Base-by-base conservation (phyloP, 768 basidiomycete species). In the Tephrocybe sp. region DNA sequence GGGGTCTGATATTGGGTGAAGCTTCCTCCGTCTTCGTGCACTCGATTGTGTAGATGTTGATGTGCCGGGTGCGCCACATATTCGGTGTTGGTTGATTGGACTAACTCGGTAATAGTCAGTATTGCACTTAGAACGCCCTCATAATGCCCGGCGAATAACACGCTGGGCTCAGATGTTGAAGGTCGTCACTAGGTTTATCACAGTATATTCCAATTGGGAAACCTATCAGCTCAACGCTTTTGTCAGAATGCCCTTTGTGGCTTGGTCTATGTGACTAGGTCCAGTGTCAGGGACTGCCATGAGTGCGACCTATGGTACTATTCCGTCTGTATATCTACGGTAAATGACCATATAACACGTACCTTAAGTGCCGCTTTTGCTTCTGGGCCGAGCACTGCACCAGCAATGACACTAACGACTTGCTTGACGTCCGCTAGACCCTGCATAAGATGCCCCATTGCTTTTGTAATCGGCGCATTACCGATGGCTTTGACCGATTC, bases 281-380 rank as follows among this genome's bases (percentile, higher is more conserved):
- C 50, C 50, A 10, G 30, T 34, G 10, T 53, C 51, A n/a, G 51
- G 51, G 40, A 53, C 20, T 12, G 40, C 38, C 7, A 36, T 33
- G 23, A 53, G n/a, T 21, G 51, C 51, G 28, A 17, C 5, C 39
- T 44, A n/a, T n/a, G n/a, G n/a, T n/a, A n/a, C n/a, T n/a, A n/a
- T n/a, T n/a, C n/a, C n/a, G n/a, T n/a, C n/a, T 53, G 24, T 12
- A 20, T 30, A 11, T 11, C 12, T 4, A 46, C 10, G 39, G 36
- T 14, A 12, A 28, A 2, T 38, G 7, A 10, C 24, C n/a, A 23
- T 5, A 15, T 18, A 3, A 25, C 24, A 24, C 30, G 5, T 18
- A 53, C 51, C 45, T 53, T 53, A 40, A 53, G 45, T 10, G 45
- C 51, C 15, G 40, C 38, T 53, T 47, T 53, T n/a, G 45, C 45